phyloP scores from a whole-genome alignment of 129 eudicot species.

The Arctium lappa region DNA sequence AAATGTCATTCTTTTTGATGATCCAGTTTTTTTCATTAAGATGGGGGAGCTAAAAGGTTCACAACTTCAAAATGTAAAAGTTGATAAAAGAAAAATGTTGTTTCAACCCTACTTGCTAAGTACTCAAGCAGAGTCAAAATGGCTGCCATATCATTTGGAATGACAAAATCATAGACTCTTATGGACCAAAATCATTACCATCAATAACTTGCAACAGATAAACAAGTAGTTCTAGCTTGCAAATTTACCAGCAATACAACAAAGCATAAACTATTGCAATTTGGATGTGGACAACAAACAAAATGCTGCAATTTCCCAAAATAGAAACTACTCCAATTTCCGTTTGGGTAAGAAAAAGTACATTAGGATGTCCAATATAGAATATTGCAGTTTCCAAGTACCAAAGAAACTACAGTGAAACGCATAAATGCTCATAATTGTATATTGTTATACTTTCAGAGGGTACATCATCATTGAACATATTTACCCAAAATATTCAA shows the following conservation, averaged over 20 bases:
- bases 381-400: not conserved
- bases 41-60: not conserved
- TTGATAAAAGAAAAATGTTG: not conserved
- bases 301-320: not conserved
- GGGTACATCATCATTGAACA: not conserved
- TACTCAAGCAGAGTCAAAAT: not conserved
- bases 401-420: not conserved
- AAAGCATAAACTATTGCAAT: not conserved
- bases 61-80: not conserved
- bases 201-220: not conserved
- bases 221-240: not conserved
- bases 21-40: not conserved
- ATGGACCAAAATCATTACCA: not conserved
- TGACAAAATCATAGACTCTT: not conserved
- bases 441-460: not conserved
- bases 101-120: not conserved
- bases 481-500: too few relatives aligned
- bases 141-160: not conserved
- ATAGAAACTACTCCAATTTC: not conserved
- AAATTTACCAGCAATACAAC: not conserved
- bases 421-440: not conserved
- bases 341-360: not conserved
- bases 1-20: not conserved
- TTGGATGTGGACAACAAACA: not conserved
- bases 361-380: not conserved